Evolutionary conservation across 2,329 filamentous ascomycete genomes (phyloP), one percentile per base, ranked within the genome.

Genomic region (Fusarium citri): DNA sequence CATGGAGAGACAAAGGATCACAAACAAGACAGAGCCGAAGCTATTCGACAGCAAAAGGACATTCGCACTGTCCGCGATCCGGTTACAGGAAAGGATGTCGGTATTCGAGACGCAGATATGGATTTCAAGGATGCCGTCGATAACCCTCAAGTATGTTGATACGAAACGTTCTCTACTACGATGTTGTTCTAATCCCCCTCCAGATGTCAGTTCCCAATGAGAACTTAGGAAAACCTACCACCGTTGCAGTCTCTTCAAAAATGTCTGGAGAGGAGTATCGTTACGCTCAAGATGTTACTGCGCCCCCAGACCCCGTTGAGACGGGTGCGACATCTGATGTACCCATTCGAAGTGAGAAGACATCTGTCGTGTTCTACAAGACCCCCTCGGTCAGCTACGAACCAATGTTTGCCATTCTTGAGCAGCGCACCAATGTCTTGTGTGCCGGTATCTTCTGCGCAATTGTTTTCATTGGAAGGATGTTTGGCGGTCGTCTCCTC

Each of bases 291-390:
- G 95, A 98, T 80, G 85, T 97, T 60, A 97, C 94, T 0, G 93
- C 95, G 1, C 95, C 95, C 4, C 95, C 95, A 2, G 94, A 97
- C 71, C 95, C 95, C 1, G 85, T 97, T 22, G 90, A 91, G 18
- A 87, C 91, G 60, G 93, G 94, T 25, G 89, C 91, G 34, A 98
- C 95, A 1, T 94, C 93, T 26, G 96, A 98, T 80, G 94, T 98
- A 2, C 96, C 96, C 5, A 97, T 98, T 62, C 92, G 94, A 76
- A 95, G 94, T 75, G 95, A 98, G 78, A 98, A 96, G 86, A 98
- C 96, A 6, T 98, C 97, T 68, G 91, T 98, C 20, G 86, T 98
- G 30, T 98, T 98, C 80, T 95, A 98, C 79, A 95, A 96, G 18
- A 98, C 95, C 0, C 95, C 95, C 0, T 92, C 92, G 0, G 88